Evolutionary conservation across 2,329 filamentous ascomycete genomes (phyloP).

Genomic region (Meredithiella fracta): DNA sequence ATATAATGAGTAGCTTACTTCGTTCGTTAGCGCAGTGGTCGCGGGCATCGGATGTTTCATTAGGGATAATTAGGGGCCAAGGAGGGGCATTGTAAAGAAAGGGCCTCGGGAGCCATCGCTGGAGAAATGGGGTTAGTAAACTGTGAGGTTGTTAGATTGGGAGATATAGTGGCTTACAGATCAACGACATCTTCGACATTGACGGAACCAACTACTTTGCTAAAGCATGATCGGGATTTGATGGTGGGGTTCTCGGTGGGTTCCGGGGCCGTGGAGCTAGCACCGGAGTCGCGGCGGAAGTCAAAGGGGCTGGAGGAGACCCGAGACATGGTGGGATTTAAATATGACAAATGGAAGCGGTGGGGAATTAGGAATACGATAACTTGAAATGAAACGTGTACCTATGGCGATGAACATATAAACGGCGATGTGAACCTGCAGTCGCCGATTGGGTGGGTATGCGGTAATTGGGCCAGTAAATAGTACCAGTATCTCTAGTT

Average conservation of each 20-base stretch:
- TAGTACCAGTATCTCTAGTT: too few species aligned
- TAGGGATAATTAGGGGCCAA: constrained; percentile 59
- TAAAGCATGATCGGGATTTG: neutral
- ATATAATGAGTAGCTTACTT: constrained; percentile 28
- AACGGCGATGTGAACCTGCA: too few species aligned
- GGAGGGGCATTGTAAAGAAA: constrained; percentile 45
- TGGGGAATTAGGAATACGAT: too few species aligned
- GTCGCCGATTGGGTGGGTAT: too few species aligned
- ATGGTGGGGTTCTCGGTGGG: neutral
- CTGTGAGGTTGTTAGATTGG: too few species aligned
- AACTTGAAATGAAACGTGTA: too few species aligned
- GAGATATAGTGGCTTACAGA: neutral
- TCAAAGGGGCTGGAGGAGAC: neutral
- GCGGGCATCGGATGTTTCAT: constrained; percentile 55
- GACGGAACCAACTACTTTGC: constrained; percentile 4
- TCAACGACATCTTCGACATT: constrained; percentile 5
- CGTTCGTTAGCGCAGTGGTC: constrained; percentile 69
- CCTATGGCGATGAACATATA: too few species aligned
- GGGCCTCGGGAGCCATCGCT: neutral
- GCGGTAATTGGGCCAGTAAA: too few species aligned
- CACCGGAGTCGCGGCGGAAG: neutral
- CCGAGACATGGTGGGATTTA: neutral
- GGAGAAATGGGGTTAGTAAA: neutral
- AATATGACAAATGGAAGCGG: too few species aligned
- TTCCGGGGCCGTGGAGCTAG: neutral